Conservation (phyloP, 768 basidiomycete genomes). For the Coprinellus aureogranulatus region DNA sequence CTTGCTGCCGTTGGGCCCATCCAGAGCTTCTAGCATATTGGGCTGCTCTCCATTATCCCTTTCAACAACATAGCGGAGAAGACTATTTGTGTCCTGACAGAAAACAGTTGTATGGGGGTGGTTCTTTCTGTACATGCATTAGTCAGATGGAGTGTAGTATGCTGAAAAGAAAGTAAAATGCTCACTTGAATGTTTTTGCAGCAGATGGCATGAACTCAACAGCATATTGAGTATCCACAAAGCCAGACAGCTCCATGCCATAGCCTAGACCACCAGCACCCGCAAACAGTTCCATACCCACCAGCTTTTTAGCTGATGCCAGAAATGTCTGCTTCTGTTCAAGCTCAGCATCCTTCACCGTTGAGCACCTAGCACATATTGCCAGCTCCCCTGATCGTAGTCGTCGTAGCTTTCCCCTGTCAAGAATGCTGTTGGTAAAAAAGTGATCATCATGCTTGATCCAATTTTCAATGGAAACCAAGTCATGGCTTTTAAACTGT, state of each 20-base stretch:
- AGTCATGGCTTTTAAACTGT: conserved; percentile 25
- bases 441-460: conserved; percentile 57
- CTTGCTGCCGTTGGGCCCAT: conserved; percentile 32
- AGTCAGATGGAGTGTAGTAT: not conserved
- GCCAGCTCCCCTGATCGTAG: not conserved
- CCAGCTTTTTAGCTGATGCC: conserved; percentile 41
- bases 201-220: conserved; percentile 65
- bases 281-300: conserved; percentile 66
- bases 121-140: conserved; percentile 46
- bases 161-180: not conserved
- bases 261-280: conserved; percentile 76
- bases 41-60: conserved; percentile 39
- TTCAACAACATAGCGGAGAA: conserved; percentile 60
- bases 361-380: conserved; percentile 27
- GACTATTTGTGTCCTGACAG: conserved; percentile 59
- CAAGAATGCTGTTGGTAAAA: conserved; percentile 53
- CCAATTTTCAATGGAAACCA: conserved; percentile 44
- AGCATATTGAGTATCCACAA: conserved; percentile 66
- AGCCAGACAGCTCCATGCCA: conserved; percentile 60
- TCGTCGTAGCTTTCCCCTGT: conserved; percentile 25
- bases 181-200: conserved; percentile 61
- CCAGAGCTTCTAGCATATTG: conserved; percentile 38
- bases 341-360: conserved; percentile 28
- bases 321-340: conserved; percentile 28
- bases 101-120: conserved; percentile 61